phyloP scores from a whole-genome alignment of 2,329 filamentous ascomycete species.

The Shiraia sp. region DNA sequence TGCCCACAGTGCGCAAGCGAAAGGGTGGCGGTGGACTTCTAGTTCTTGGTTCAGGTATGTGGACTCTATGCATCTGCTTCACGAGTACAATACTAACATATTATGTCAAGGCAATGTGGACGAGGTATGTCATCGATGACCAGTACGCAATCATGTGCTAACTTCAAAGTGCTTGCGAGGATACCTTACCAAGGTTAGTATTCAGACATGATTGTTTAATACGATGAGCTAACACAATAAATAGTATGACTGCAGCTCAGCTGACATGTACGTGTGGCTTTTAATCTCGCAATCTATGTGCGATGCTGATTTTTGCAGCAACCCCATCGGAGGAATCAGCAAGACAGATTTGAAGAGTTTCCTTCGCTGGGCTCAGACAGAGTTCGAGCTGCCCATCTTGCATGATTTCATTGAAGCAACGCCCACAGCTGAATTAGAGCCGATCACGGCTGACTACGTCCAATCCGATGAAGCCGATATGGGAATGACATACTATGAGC shows the following conservation, averaged over 20 bases:
- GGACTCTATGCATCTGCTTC: slow-evolving; percentile 6
- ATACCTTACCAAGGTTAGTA: slow-evolving; percentile 63
- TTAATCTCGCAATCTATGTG: neutral
- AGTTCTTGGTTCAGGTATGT: slow-evolving; percentile 70
- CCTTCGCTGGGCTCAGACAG: slow-evolving; percentile 59
- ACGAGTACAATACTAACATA: neutral
- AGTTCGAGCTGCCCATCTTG: slow-evolving; percentile 67
- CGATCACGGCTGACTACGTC: slow-evolving; percentile 65
- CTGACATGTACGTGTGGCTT: slow-evolving; percentile 31
- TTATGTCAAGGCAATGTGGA: slow-evolving; percentile 40
- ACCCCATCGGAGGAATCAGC: slow-evolving; percentile 64
- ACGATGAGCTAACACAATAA: neutral
- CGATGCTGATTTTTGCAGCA: slow-evolving; percentile 30
- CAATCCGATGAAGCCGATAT: slow-evolving; percentile 62
- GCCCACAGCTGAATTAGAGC: slow-evolving; percentile 59
- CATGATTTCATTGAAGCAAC: slow-evolving; percentile 62
- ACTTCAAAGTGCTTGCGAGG: slow-evolving; percentile 54
- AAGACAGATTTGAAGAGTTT: slow-evolving; percentile 74
- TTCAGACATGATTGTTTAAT: neutral
- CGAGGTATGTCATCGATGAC: no score
- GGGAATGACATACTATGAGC: slow-evolving; percentile 55
- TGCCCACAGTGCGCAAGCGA: slow-evolving; percentile 62
- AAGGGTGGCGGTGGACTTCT: slow-evolving; percentile 63
- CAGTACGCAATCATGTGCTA: neutral
- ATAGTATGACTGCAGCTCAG: slow-evolving; percentile 62